phyloP scores from a whole-genome alignment of 108 stramenopile genomes.

The Hondaea fermentalgiana region DNA sequence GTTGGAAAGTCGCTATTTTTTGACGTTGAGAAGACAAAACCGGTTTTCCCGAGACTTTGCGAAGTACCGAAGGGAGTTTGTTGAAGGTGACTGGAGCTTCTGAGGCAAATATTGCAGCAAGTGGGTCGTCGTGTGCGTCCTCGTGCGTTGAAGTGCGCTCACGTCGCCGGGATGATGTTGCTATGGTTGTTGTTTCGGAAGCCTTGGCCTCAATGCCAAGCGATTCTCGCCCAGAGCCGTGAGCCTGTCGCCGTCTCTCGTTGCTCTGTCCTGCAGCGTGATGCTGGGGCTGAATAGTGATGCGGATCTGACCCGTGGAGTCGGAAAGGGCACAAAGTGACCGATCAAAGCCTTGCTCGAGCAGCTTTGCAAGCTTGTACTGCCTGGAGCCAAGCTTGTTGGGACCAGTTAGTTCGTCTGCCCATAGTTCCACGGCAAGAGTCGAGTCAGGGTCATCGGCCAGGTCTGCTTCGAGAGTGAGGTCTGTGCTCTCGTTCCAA shows the following conservation, averaged over 20 bases:
- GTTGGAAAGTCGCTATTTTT: neutral
- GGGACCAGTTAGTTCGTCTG: neutral
- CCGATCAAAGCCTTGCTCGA: neutral
- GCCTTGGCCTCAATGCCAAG: too few species aligned
- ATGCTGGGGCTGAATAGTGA: neutral
- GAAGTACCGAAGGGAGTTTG: neutral
- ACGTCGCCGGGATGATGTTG: too few species aligned
- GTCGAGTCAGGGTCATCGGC: neutral
- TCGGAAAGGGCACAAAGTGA: neutral
- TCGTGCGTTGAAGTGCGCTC: too few species aligned
- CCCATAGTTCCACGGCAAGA: neutral
- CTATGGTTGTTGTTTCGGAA: too few species aligned
- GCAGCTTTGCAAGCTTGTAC: neutral
- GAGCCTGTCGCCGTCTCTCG: too few species aligned
- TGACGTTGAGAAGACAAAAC: neutral
- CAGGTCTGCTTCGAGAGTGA: neutral
- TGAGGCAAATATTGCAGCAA: neutral
- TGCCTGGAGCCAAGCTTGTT: neutral
- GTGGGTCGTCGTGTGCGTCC: too few species aligned
- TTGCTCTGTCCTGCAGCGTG: too few species aligned
- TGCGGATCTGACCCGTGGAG: neutral
- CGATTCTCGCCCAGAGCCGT: too few species aligned
- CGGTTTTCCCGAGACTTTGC: neutral
- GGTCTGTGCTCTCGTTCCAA: neutral
- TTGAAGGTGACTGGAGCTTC: neutral